Conservation (phyloP, 768 basidiomycete species). For the Rhizopogon rudus region DNA sequence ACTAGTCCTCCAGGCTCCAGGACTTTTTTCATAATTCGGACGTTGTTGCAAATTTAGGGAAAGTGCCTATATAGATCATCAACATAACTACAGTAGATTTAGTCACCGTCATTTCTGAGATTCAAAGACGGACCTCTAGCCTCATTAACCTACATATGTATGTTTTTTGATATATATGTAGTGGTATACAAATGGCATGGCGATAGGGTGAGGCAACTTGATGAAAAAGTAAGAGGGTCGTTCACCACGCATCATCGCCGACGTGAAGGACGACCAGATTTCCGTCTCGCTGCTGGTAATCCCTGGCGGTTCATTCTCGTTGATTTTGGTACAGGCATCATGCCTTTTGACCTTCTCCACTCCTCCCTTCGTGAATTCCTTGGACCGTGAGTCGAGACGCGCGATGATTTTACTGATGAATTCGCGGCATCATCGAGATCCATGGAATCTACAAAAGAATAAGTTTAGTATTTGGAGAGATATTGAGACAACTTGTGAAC, state of each 20-base stretch:
- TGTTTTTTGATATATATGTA: not conserved
- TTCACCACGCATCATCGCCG: conserved; percentile 44
- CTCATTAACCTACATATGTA: not conserved
- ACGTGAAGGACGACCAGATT: conserved; percentile 66
- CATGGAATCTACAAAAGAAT: conserved; percentile 41
- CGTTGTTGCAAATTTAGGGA: not conserved
- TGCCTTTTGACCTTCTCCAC: conserved; percentile 80
- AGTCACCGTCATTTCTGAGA: not conserved
- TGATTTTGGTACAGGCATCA: conserved; percentile 45
- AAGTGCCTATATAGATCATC: not conserved
- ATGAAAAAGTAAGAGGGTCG: not conserved
- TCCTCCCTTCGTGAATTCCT: conserved; percentile 72
- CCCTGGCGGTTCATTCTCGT: conserved; percentile 68
- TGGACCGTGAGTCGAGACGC: conserved; percentile 79
- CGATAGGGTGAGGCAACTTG: not conserved
- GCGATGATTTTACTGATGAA: conserved; percentile 24
- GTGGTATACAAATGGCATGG: not conserved
- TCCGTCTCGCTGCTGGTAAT: conserved; percentile 50
- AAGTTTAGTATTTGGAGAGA: not conserved
- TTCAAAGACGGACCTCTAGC: not conserved
- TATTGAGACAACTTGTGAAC: conserved; percentile 17
- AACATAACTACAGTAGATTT: not conserved
- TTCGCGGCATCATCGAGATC: conserved; percentile 38
- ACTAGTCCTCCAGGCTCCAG: not conserved
- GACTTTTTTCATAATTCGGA: not conserved